phyloP scores from a whole-genome alignment of 352 stramenopile species.

The Pythium pyrilobum region DNA sequence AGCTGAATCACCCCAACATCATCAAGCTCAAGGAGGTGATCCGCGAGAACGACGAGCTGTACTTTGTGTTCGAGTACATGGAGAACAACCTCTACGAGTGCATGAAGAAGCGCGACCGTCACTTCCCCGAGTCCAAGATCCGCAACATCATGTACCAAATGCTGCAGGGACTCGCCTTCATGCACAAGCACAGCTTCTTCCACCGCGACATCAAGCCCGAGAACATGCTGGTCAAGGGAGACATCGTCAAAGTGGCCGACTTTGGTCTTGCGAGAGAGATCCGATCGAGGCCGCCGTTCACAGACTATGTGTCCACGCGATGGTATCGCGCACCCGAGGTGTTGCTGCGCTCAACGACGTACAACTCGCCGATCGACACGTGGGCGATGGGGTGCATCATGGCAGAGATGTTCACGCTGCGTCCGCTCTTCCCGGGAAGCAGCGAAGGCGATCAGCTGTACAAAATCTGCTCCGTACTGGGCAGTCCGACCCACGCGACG shows the following conservation, averaged over 20 bases:
- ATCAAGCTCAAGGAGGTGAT: conserved; percentile 99
- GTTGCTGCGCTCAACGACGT: conserved; percentile 91
- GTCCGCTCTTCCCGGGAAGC: conserved; percentile 96
- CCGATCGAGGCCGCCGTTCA: conserved; percentile 90
- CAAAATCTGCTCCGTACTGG: conserved; percentile 96
- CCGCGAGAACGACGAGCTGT: conserved; percentile 95
- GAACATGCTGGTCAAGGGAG: conserved; percentile 96
- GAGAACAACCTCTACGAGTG: conserved; percentile 96
- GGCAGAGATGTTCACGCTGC: conserved; percentile 95
- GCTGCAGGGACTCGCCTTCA: conserved; percentile 95
- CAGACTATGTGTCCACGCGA: conserved; percentile 97
- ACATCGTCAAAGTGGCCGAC: conserved; percentile 97
- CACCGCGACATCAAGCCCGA: conserved; percentile 98
- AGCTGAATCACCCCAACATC: conserved; percentile 97
- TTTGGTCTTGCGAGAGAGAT: conserved; percentile 97
- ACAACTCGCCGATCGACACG: conserved; percentile 97
- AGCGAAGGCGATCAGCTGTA: conserved; percentile 97
- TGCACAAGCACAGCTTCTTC: conserved; percentile 98
- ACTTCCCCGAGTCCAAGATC: conserved; percentile 93
- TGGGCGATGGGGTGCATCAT: conserved; percentile 98
- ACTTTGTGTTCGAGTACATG: conserved; percentile 99
- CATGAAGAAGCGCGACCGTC: conserved; percentile 91
- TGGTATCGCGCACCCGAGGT: conserved; percentile 99
- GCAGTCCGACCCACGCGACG: conserved; percentile 82
- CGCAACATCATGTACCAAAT: conserved; percentile 98